Evolutionary conservation across 371 early-diverging fungal genomes (phyloP), one percentile per base, ranked within the genome.

Genomic region (Zychaea mexicana): DNA sequence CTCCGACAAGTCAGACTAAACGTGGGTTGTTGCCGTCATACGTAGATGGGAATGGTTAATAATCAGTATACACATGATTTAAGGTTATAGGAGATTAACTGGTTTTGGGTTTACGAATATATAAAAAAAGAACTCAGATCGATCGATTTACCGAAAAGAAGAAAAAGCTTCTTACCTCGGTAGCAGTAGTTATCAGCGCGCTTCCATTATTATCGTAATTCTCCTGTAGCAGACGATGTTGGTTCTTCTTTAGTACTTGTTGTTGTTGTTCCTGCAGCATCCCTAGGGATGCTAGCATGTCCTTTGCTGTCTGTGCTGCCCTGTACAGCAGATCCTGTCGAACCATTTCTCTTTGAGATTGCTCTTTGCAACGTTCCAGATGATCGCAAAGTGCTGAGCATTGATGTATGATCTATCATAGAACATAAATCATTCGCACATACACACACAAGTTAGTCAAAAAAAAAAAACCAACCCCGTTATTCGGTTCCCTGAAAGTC

Each of bases 331-430:
- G 38, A 24, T 38, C 27, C 5, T 60, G 54, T 28, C 57, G 33
- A 24, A 55, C 61, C 8, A 42, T 42, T 60, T 66, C 66, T 9
- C 13, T 28, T 58, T 30, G 27, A 21, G 55, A 52, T 47, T 66
- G 53, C 38, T 30, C 38, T 32, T 52, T 66, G n/a, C 54, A 60
- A 30, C 56, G 61, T 39, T 39, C 54, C 49, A 66, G 22, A 32
- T 60, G 39, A 24, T 66, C n/a, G 28, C 66, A 66, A 22, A 66
- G 53, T n/a, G 21, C 31, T 5, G 60, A n/a, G 47, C 66, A 66
- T 47, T 60, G 36, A n/a, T 53, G 28, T 36, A 66, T 60, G 21
- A 54, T 39, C 66, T 66, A 59, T 30, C 15, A 22, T 31, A 10
- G 15, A 31, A 30, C 17, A 2, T 54, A 30, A 13, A 30, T 52